Evolutionary conservation across 352 stramenopile species (phyloP), one percentile per base, ranked within the genome.

Genomic region (Phytopythium litorale): DNA sequence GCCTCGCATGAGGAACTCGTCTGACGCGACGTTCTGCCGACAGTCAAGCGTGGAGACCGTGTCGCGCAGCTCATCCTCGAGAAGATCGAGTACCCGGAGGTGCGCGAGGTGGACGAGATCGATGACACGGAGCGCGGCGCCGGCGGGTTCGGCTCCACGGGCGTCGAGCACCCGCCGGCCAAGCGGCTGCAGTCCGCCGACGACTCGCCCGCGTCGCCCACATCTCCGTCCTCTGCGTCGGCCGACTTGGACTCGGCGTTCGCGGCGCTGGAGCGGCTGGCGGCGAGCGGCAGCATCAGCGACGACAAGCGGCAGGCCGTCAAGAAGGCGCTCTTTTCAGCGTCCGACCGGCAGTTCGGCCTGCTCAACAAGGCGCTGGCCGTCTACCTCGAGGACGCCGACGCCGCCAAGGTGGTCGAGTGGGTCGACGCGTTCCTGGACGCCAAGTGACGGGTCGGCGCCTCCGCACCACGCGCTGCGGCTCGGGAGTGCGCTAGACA

Each of bases 11-110:
- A 19, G 9, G 8, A 4, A 45, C 13, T 33, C 9, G 18, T 16
- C 46, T 52, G 12, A 52, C 46, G 46, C 46, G 21, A 12, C 25
- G 13, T 32, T 54, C 0, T 19, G 23, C 25, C 16, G 6, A 35
- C 49, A 73, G 85, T 99, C 37, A 94, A 97, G 63, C 77, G 83
- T 15, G 97, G 97, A 12, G 98, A 99, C 80, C 93, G 98, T 42
- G 89, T 99, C 49, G 98, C 97, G 18, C 98, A 99, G 78, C 80
- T 99, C 7, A 98, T 99, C 65, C 76, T 99, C 7, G 98, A 99
- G 70, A 84, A 92, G 59, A 98, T 98, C 58, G 75, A 76, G 84
- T 97, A 93, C 72, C 87, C 92, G 12, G 72, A 92, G 33, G 81
- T 98, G 15, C 65, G 90, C 52, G 94, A 98, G 52, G 92, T 99